Conservation (phyloP, 371 early-diverging fungal genomes). For the Batkoa obscura region DNA sequence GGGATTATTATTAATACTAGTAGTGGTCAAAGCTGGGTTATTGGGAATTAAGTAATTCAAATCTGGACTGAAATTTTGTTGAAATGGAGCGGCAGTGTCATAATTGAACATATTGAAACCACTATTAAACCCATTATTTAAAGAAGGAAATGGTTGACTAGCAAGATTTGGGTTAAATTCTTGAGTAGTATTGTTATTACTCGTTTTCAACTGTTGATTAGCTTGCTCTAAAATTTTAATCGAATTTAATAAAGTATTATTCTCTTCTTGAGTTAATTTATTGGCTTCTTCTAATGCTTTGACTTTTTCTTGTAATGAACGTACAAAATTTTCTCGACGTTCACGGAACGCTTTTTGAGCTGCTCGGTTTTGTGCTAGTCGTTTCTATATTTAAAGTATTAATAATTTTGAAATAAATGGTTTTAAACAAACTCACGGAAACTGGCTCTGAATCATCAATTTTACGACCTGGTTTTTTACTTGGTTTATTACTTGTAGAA, state of each 20-base stretch:
- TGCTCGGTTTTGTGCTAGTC: slow-evolving; percentile 58
- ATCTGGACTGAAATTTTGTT: background rate
- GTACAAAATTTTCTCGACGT: slow-evolving; percentile 44
- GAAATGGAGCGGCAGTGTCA: background rate
- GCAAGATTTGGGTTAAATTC: background rate
- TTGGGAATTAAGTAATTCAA: background rate
- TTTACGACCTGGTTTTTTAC: slow-evolving; percentile 36
- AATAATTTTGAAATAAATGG: background rate
- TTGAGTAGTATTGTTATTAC: background rate
- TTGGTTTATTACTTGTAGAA: no score
- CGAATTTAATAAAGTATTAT: slow-evolving; percentile 8
- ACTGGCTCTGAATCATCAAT: slow-evolving; percentile 16
- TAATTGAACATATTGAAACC: no score
- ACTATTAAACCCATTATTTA: background rate
- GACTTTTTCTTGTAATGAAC: slow-evolving; percentile 28
- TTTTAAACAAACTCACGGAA: background rate
- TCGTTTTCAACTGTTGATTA: background rate
- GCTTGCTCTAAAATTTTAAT: background rate
- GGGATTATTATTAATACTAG: no score
- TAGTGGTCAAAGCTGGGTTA: background rate
- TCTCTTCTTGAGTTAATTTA: slow-evolving; percentile 18
- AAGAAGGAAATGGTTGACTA: background rate
- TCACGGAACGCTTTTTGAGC: slow-evolving; percentile 63
- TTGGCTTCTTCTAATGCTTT: slow-evolving; percentile 19
- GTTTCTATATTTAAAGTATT: slow-evolving; percentile 17